Base-by-base conservation (phyloP, 345 rosid species). In the Microthlaspi erraticum region DNA sequence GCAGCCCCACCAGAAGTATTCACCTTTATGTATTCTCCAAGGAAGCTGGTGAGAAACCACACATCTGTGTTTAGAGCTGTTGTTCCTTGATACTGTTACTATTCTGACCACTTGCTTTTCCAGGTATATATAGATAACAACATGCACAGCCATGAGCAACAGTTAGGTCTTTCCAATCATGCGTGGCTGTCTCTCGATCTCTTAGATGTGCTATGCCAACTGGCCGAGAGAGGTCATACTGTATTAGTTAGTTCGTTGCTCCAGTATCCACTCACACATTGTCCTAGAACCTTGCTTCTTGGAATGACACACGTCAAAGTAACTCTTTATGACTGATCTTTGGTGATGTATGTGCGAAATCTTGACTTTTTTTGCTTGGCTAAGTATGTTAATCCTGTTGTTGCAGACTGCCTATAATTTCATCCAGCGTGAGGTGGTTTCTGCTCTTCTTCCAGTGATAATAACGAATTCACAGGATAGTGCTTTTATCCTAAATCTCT, bases 181-280 rank as follows among this genome's bases (percentile, higher is more conserved):
- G 95, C 95, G n/a, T 76, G 79, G 79, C 69, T 88, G 70, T 91
- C 95, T 72, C 89, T 94, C 20, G 99, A 94, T 77, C 96, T 94
- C 72, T 62, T 89, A 68, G 88, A 87, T 54, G 85, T 89, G 71
- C 82, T 94, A 42, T 89, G 99, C 77, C 90, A 94, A 80, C 81
- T 94, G 59, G 89, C 96, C 60, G 98, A 94, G 83, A 84, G 82
- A 77, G 99, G 99, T 60, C 90, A 89, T 52, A 73, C 90, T 68
- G 80, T 71, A 73, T 67, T 76, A 72, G 88, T 92, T 64, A 85
- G 80, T 54, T 74, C 81, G 42, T 75, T 94, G 85, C 92, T 94
- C 17, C 84, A 88, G 65, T 84, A 83, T 81, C 97, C 98, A 54
- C 91, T 94, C 37, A 57, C 75, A 14, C 85, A 87, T 70, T 94